Conservation (phyloP, 768 basidiomycete genomes). For the Pholiota microspora region DNA sequence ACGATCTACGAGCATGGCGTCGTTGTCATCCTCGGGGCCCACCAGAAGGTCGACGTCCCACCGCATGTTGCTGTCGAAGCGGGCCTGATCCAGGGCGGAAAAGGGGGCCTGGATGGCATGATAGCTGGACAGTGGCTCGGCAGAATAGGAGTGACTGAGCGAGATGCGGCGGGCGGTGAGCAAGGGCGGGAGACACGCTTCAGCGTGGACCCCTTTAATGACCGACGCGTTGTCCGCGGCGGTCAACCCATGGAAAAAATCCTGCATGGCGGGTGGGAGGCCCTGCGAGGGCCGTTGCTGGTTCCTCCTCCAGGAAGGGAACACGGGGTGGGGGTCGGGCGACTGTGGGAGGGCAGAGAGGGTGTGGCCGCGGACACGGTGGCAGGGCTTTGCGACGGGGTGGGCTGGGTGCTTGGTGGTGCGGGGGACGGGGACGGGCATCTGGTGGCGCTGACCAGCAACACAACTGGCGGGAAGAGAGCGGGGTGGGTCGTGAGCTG, state of each 20-base stretch:
- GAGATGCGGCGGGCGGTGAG: constrained; percentile 26
- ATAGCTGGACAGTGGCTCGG: background rate
- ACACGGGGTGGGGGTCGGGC: too few relatives aligned
- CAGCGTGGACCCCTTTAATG: constrained; percentile 84
- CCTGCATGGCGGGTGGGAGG: constrained; percentile 46
- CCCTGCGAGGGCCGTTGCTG: constrained; percentile 69
- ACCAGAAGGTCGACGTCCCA: constrained; percentile 23
- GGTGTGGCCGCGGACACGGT: constrained; percentile 40
- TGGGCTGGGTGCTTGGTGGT: constrained; percentile 58
- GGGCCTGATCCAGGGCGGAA: constrained; percentile 30
- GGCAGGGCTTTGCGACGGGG: constrained; percentile 59
- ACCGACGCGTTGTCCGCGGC: constrained; percentile 73
- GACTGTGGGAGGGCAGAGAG: constrained; percentile 52
- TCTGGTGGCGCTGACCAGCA: constrained; percentile 52
- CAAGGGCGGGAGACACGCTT: constrained; percentile 84
- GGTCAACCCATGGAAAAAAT: constrained; percentile 75
- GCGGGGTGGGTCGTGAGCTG: constrained; percentile 61
- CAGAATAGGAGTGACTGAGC: background rate
- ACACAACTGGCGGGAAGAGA: constrained; percentile 51
- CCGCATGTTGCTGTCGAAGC: constrained; percentile 29
- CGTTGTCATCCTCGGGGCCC: constrained; percentile 12
- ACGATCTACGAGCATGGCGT: constrained; percentile 9
- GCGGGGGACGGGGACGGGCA: constrained; percentile 85
- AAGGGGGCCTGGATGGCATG: constrained; percentile 44
- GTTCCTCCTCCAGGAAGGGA: constrained; percentile 69